Evolutionary conservation across 768 basidiomycete genomes (phyloP), one percentile per base, ranked within the genome.

Genomic region (Russula foetens): DNA sequence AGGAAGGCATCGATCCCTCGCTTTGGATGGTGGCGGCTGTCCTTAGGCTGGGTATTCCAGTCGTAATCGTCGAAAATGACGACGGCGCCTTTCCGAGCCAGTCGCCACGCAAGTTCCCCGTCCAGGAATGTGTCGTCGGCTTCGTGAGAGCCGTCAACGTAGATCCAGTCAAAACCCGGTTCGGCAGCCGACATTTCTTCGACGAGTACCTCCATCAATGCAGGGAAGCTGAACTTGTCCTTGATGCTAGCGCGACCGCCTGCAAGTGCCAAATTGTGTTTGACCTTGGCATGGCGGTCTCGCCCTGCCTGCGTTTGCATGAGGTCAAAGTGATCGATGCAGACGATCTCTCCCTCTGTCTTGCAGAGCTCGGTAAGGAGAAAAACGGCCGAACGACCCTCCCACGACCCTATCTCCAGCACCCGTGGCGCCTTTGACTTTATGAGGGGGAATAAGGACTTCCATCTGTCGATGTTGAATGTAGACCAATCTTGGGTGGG

Each of bases 41-140:
- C 75, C 31, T 74, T 66, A 0, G 78, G 78, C 61, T 83, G 76
- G 44, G 70, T 73, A 29, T 75, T 67, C 83, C 82, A 84, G 35
- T 39, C 74, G 63, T 84, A 84, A 67, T 84, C 81, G 62, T 84
- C 82, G 63, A 84, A 81, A 48, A 84, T 77, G 67, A 84, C 64
- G 53, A 83, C 70, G 5, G 80, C 79, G 7, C 76, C 79, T 33
- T 77, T 73, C 54, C 74, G 72, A 2, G 81, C 79, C 19, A 84
- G 70, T 6, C 84, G 73, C 82, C 83, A 84, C 2, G 75, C 76
- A 33, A 84, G 69, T 68, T 84, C 84, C 8, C 76, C 82, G 65
- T 84, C 84, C n/a, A 84, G 73, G 50, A 84, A 71, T 0, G 81
- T 83, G 63, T 84, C 84, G 61, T 81, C 80, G 8, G 83, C 80